A percentile compares a stretch with the other conserved stretches of the same genome.
Evolutionary conservation across 2,329 filamentous ascomycete genomes (phyloP).

Genomic region (Orbilia ellipsospora): DNA sequence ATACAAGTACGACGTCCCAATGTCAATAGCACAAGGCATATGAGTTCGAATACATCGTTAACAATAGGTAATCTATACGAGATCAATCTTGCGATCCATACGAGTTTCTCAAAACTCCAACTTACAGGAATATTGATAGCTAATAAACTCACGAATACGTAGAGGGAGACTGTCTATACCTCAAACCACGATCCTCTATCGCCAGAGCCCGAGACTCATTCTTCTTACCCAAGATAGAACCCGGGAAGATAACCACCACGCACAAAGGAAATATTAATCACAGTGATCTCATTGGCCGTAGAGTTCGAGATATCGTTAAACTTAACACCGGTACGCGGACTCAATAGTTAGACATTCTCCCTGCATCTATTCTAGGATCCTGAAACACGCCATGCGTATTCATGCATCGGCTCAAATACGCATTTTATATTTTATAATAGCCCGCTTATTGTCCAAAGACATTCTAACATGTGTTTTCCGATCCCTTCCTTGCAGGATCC

Average conservation of each 20-base stretch:
- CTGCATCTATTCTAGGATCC: slow-evolving; percentile 24
- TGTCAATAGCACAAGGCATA: slow-evolving; percentile 16
- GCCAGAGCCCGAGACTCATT: slow-evolving; percentile 28
- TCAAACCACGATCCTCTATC: slow-evolving; percentile 31
- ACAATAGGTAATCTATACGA: slow-evolving; percentile 13
- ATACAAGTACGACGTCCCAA: not conserved
- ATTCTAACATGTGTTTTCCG: slow-evolving; percentile 17
- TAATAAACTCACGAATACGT: not conserved
- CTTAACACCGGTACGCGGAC: slow-evolving; percentile 66
- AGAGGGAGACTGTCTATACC: slow-evolving; percentile 40
- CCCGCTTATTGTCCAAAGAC: not conserved
- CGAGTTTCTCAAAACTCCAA: not conserved
- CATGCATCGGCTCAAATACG: slow-evolving; percentile 11
- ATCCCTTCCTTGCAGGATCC: slow-evolving; percentile 13
- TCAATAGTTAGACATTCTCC: slow-evolving; percentile 39
- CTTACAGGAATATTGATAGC: not conserved
- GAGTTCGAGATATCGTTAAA: slow-evolving; percentile 70
- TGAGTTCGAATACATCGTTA: slow-evolving; percentile 35
- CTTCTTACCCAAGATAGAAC: slow-evolving; percentile 61
- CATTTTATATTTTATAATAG: not conserved
- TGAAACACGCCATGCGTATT: slow-evolving; percentile 37
- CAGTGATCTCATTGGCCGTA: slow-evolving; percentile 73
- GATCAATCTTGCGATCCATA: not conserved
- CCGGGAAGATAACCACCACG: slow-evolving; percentile 61
- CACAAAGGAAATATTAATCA: slow-evolving; percentile 67